Conservation (phyloP, 306 rosid species). For the Delonix regia region DNA sequence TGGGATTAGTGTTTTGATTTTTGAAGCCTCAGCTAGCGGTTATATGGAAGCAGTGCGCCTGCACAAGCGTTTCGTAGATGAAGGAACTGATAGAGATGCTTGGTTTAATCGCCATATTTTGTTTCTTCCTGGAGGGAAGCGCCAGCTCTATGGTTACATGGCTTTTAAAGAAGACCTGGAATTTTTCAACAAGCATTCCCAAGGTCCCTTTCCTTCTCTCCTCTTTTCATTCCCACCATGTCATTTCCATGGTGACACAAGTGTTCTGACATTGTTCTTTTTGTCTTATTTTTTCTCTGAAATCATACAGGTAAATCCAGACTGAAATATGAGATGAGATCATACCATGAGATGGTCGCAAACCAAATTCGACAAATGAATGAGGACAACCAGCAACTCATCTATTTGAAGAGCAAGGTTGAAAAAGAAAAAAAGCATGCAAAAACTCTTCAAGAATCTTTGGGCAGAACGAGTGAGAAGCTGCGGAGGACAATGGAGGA, state of each 20-base stretch:
- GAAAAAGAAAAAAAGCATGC: slow-evolving; percentile 46
- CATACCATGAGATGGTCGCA: slow-evolving; percentile 72
- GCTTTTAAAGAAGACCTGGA: slow-evolving; percentile 68
- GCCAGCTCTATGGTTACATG: slow-evolving; percentile 77
- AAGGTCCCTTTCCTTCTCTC: slow-evolving; percentile 46
- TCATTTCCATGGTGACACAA: neutral
- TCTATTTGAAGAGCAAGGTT: slow-evolving; percentile 45
- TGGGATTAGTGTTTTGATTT: slow-evolving; percentile 72
- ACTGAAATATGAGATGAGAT: slow-evolving; percentile 68
- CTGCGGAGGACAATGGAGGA: slow-evolving; percentile 55
- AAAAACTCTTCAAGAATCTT: slow-evolving; percentile 52
- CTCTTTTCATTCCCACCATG: neutral
- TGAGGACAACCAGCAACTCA: slow-evolving; percentile 66
- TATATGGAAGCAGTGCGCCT: slow-evolving; percentile 74
- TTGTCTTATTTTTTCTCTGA: neutral
- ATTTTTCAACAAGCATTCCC: slow-evolving; percentile 60
- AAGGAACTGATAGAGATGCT: slow-evolving; percentile 64
- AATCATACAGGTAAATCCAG: slow-evolving; percentile 59
- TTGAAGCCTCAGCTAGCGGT: slow-evolving; percentile 80
- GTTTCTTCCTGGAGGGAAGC: slow-evolving; percentile 59
- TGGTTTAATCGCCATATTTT: slow-evolving; percentile 52
- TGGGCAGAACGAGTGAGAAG: slow-evolving; percentile 45
- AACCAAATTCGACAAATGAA: slow-evolving; percentile 68
- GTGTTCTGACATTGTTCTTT: neutral
- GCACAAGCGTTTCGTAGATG: slow-evolving; percentile 62